phyloP scores from a whole-genome alignment of 129 eudicot species.

The Centrapalus pauciflorus region DNA sequence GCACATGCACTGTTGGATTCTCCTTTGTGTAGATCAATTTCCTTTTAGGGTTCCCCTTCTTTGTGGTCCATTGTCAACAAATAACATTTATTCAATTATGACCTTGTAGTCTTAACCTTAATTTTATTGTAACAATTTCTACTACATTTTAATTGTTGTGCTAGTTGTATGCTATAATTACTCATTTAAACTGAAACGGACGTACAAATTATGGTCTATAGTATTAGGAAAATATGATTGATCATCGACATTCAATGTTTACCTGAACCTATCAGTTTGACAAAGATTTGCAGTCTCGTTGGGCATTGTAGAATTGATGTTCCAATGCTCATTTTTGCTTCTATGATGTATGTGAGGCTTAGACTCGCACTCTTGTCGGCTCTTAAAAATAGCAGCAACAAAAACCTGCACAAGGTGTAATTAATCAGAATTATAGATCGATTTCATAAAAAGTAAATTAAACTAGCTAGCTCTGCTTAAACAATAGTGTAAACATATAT shows the following conservation, averaged over 20 bases:
- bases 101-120: background rate
- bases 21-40: background rate
- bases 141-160: background rate
- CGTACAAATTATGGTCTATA: background rate
- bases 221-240: background rate
- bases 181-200: background rate
- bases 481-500: background rate
- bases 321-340: conserved; percentile 31
- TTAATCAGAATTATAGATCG: no score
- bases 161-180: background rate
- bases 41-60: background rate
- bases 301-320: conserved; percentile 14
- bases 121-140: background rate
- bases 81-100: background rate
- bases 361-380: conserved; percentile 52
- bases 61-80: background rate
- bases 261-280: conserved; percentile 72
- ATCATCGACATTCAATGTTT: background rate
- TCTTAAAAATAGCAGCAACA: conserved; percentile 75
- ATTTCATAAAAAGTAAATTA: no score
- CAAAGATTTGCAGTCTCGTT: conserved; percentile 25
- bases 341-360: conserved; percentile 56
- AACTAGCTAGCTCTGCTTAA: no score
- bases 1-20: background rate
- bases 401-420: conserved; percentile 45